Conservation (phyloP, 768 basidiomycete genomes). For the Phanerochaete carnosa region DNA sequence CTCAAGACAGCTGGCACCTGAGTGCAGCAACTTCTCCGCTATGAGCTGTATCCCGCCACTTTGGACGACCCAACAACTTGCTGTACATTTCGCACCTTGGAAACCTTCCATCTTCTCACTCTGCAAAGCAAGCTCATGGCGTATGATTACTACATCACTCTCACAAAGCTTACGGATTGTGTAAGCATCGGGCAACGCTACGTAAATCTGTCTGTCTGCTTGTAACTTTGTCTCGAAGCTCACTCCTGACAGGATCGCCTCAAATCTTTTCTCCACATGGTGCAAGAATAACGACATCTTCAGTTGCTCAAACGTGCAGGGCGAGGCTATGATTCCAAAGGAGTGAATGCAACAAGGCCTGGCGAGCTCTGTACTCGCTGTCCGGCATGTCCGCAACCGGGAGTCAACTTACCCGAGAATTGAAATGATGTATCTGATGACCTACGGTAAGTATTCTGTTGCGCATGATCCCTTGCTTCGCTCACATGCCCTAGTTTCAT, state of each 20-base stretch:
- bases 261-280: slow-evolving; percentile 12
- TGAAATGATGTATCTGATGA: slow-evolving; percentile 13
- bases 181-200: no score
- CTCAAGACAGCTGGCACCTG: neutral
- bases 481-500: slow-evolving; percentile 19
- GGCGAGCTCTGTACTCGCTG: slow-evolving; percentile 20
- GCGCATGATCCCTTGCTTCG: neutral
- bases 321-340: slow-evolving; percentile 17
- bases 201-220: no score
- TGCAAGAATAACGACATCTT: slow-evolving; percentile 18
- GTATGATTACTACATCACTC: slow-evolving; percentile 12
- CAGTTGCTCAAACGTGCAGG: slow-evolving; percentile 19
- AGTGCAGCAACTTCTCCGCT: slow-evolving; percentile 16
- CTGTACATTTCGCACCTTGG: slow-evolving; percentile 5
- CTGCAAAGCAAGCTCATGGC: slow-evolving; percentile 6
- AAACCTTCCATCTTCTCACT: slow-evolving; percentile 6
- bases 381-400: slow-evolving; percentile 24
- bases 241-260: slow-evolving; percentile 23
- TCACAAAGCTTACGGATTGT: no score
- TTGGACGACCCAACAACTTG: slow-evolving; percentile 2
- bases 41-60: slow-evolving; percentile 7
- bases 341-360: slow-evolving; percentile 1
- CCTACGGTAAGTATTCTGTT: slow-evolving; percentile 11
- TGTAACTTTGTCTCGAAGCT: no score
- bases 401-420: slow-evolving; percentile 15